phyloP scores from a whole-genome alignment of 306 rosid species.

The Inga oerstediana region DNA sequence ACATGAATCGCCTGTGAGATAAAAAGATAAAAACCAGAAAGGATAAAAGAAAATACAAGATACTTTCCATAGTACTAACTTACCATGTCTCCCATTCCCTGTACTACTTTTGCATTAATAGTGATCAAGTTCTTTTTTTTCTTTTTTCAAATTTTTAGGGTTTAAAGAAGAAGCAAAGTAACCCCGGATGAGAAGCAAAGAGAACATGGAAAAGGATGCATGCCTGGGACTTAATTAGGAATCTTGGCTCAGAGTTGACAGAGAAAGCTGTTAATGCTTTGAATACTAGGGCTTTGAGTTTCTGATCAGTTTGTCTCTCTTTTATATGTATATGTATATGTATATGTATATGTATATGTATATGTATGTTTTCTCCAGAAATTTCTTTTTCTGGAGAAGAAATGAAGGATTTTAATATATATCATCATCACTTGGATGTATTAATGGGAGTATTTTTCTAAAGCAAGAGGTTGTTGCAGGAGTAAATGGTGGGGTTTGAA shows the following conservation, averaged over 20 bases:
- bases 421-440: slow-evolving; percentile 25
- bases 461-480: slow-evolving; percentile 84
- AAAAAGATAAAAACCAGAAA: too few species aligned
- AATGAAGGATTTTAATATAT: background rate
- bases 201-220: slow-evolving; percentile 63
- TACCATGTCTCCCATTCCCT: slow-evolving; percentile 63
- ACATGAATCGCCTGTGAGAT: slow-evolving; percentile 83
- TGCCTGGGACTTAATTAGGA: slow-evolving; percentile 86
- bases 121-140: background rate
- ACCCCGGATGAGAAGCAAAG: slow-evolving; percentile 76
- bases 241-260: slow-evolving; percentile 66
- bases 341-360: background rate
- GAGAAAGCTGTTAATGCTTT: slow-evolving; percentile 55
- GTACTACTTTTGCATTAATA: slow-evolving; percentile 57
- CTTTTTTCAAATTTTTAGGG: background rate
- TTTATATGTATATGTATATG: background rate
- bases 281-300: slow-evolving; percentile 42
- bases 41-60: too few species aligned
- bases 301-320: slow-evolving; percentile 59
- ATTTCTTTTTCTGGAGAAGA: slow-evolving; percentile 27
- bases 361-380: slow-evolving; percentile 28
- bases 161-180: slow-evolving; percentile 53
- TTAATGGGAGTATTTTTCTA: slow-evolving; percentile 74
- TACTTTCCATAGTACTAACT: background rate
- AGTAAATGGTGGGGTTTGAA: slow-evolving; percentile 78